Conservation (phyloP, 805 yeast species). For the Saccharomycopsis babjevae region DNA sequence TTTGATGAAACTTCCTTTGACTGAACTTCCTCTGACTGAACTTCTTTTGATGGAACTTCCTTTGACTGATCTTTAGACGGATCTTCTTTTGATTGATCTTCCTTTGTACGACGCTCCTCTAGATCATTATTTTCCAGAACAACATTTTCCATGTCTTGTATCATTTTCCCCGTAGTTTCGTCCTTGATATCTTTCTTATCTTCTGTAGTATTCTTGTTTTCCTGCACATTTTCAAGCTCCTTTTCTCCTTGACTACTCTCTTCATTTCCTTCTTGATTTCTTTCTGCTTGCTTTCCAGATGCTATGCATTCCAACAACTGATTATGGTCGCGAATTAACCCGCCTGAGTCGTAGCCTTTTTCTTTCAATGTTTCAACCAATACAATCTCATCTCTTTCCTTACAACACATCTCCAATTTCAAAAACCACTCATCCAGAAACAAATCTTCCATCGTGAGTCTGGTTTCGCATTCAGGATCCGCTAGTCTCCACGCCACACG, state of each 20-base stretch:
- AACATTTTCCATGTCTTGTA: neutral
- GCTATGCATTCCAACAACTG: neutral
- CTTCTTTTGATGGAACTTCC: too few species aligned
- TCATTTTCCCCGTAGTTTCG: neutral
- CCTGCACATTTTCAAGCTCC: neutral
- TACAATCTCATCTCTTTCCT: constrained; percentile 29
- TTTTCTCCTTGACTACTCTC: neutral
- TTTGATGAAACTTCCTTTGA: too few species aligned
- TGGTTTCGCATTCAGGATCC: constrained; percentile 46
- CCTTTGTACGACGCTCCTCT: neutral
- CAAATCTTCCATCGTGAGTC: constrained; percentile 46
- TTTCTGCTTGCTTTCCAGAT: neutral
- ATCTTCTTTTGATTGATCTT: neutral
- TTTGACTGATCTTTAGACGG: too few species aligned
- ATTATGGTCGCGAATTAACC: neutral
- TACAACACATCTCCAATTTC: constrained; percentile 47
- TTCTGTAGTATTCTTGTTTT: neutral
- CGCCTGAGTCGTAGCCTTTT: neutral
- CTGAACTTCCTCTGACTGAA: too few species aligned
- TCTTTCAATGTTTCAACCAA: constrained; percentile 6
- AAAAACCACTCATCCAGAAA: constrained; percentile 58
- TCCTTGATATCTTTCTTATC: neutral
- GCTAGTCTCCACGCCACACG: constrained; percentile 66
- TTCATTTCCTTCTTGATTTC: neutral
- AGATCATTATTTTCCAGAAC: neutral